Base-by-base conservation (phyloP, 805 yeast species). In the Myxozyma mucilagina region DNA sequence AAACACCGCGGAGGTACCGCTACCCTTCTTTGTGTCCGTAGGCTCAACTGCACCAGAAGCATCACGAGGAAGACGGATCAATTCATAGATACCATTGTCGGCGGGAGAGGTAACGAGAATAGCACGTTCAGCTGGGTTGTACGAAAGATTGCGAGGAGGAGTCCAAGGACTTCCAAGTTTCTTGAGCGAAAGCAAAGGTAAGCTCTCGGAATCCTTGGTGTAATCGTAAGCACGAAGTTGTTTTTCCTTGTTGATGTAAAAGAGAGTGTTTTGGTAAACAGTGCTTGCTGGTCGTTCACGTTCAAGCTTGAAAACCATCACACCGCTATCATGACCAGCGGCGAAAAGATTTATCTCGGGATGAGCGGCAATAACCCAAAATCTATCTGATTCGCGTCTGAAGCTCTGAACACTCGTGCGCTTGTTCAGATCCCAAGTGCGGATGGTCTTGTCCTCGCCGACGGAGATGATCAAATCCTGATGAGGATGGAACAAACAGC, bases 241-340 rank as follows among this genome's bases (percentile, higher is more conserved):
- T 74, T 87, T 90, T 72, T 90, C 96, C 63, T 84, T 82, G 75
- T 90, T 90, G 69, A 91, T 84, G 71, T 82, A 93, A 64, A 82
- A 83, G 69, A 94, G 75, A 69, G 82, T 85, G 75, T 89, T 89
- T 72, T 89, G 94, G 76, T 80, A 82, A 38, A 84, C 71, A 4
- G 89, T 75, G 69, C 84, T 83, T n/a, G 97, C 96, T 13, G 99
- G 98, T 75, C 99, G 86, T 80, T 94, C 99, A 74, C 98, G 88
- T 74, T 90, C 97, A 63, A 94, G 82, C 78, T 94, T 94, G 83
- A 94, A 96, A 53, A 94, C 96, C 96, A 92, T 92, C 35, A 91
- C 96, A 74, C 99, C 99, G 14, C 91, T 82, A 75, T 96, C 99
- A 76, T 93, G 98, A 70, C 67, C 93, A 35, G 97, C 87, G 58